A percentile compares a stretch with the other conserved stretches of the same genome.
These are phyloP conservation scores for Naganishia sp. DNA, from an alignment of 1,284 basidiomycete species.

Conservation along the genomic window DNA sequence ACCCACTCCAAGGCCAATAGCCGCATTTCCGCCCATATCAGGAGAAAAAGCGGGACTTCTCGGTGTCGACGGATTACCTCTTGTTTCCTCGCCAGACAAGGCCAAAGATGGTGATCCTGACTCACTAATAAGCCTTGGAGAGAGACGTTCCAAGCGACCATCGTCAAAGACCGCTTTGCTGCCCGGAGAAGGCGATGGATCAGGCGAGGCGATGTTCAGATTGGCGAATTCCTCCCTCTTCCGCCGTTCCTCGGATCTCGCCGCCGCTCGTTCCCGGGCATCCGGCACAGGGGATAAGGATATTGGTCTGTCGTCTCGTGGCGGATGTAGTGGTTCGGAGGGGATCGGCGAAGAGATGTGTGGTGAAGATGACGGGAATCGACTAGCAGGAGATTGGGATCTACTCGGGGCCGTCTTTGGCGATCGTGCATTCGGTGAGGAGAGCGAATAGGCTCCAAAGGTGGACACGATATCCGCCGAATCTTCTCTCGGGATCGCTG, in stretches of 20 bases:
- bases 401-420: slow-evolving; percentile 1
- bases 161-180: slow-evolving; percentile 21
- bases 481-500: neutral
- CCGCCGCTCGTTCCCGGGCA: slow-evolving; percentile 14
- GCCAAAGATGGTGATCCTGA: slow-evolving; percentile 21
- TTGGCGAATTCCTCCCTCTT: slow-evolving; percentile 10
- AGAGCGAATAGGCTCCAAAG: slow-evolving; percentile 4
- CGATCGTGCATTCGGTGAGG: slow-evolving; percentile 6
- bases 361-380: slow-evolving; percentile 5
- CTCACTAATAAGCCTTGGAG: slow-evolving; percentile 6
- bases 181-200: slow-evolving; percentile 21
- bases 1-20: slow-evolving; percentile 37
- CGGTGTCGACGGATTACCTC: slow-evolving; percentile 8
- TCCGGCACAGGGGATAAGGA: slow-evolving; percentile 23
- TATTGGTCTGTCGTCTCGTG: neutral
- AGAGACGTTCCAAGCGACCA: slow-evolving; percentile 17
- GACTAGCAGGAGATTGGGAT: slow-evolving; percentile 5
- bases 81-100: slow-evolving; percentile 1
- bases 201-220: slow-evolving; percentile 14
- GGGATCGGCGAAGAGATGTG: neutral
- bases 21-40: slow-evolving; percentile 2
- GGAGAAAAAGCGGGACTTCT: slow-evolving; percentile 25
- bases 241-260: slow-evolving; percentile 8
- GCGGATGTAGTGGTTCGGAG: neutral
- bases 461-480: neutral